Evolutionary conservation across 1,284 basidiomycete genomes (phyloP), one percentile per base, ranked within the genome.

Genomic region (Ceratobasidium sp.): DNA sequence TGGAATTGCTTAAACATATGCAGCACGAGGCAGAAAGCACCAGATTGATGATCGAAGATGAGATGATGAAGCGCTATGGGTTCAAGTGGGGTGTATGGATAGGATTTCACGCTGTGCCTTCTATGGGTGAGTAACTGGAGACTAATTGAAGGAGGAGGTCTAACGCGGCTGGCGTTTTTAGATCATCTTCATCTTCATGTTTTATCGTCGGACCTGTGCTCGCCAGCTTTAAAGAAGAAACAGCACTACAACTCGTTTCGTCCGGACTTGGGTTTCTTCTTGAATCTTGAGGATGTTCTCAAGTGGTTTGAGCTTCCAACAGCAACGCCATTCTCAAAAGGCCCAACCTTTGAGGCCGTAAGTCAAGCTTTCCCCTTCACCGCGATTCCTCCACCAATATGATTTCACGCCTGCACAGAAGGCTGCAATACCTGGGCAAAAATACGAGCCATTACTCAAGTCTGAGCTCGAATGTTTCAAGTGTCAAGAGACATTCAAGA

Each of bases 161-260:
- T 35, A 27, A 32, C 68, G 17, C 15, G 40, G 17, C 31, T n/a
- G 32, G 65, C 38, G 32, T 56, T 58, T 57, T 17, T 71, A 95
- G 93, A 67, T 72, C 93, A 96, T 76, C 72, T 95, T 0, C 94
- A 96, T 75, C 79, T 95, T 5, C 95, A 98, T 76, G 86, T 98
- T 70, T 82, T 98, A 31, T 96, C 94, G 0, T 83, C 85, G 22
- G 96, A 99, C 76, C 79, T 97, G 20, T 83, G 86, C 57, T 90
- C 91, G 0, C 82, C 85, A 1, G 79, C 81, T 40, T 80, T 98
- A 79, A 98, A 96, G 79, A 86, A 85, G 72, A 98, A 97, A 83
- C 95, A 92, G 75, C 95, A 98, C 75, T 94, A 94, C 81, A 94
- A 96, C 77, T 94, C 93, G 1, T 99, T 98, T 80, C 88, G 92